phyloP scores from a whole-genome alignment of 768 basidiomycete species.

The Calocybe gangraenosa region DNA sequence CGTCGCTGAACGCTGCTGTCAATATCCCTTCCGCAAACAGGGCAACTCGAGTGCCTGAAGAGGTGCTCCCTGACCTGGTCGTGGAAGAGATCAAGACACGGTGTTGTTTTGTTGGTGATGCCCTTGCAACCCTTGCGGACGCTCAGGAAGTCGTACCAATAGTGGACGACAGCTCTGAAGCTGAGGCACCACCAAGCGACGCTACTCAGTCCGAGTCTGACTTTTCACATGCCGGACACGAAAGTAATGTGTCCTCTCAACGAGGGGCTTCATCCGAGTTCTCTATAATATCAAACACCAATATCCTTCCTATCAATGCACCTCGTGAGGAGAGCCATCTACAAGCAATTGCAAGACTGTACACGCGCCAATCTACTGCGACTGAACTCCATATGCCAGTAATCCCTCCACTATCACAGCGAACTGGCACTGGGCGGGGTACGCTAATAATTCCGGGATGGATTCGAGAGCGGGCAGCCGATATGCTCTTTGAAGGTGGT shows the following conservation, averaged over 20 bases:
- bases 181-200: slow-evolving; percentile 46
- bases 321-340: slow-evolving; percentile 45
- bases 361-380: slow-evolving; percentile 73
- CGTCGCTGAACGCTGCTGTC: slow-evolving; percentile 59
- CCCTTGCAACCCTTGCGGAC: slow-evolving; percentile 39
- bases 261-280: slow-evolving; percentile 52
- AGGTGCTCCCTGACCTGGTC: slow-evolving; percentile 74
- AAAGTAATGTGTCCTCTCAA: slow-evolving; percentile 46
- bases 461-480: slow-evolving; percentile 89
- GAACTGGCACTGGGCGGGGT: slow-evolving; percentile 67
- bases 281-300: slow-evolving; percentile 47
- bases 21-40: slow-evolving; percentile 62
- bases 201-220: slow-evolving; percentile 65
- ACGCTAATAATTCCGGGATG: slow-evolving; percentile 89
- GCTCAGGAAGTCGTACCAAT: slow-evolving; percentile 27
- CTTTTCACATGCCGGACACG: slow-evolving; percentile 49
- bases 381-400: slow-evolving; percentile 71
- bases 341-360: slow-evolving; percentile 66
- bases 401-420: slow-evolving; percentile 60
- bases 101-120: slow-evolving; percentile 80
- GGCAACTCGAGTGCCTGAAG: slow-evolving; percentile 66
- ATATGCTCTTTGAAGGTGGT: slow-evolving; percentile 86
- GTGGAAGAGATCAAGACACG: slow-evolving; percentile 89
- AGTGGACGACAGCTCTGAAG: slow-evolving; percentile 32
- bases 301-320: slow-evolving; percentile 26